Conservation (phyloP, 2,329 filamentous ascomycete genomes). For the Epicoccum nigrum region DNA sequence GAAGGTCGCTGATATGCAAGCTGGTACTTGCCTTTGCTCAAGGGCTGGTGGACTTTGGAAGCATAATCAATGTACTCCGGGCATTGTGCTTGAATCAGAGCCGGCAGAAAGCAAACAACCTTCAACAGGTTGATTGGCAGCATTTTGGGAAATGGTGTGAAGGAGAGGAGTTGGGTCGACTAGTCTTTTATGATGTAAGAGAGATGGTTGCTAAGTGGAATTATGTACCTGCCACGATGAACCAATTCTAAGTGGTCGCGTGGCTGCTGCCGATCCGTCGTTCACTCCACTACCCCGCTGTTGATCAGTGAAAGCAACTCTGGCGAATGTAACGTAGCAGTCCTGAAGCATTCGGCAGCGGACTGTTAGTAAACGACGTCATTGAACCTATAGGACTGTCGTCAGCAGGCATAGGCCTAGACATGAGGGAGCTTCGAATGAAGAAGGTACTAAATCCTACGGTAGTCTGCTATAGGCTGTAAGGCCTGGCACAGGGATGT, state of each 20-base stretch:
- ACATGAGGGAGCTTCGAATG: background rate
- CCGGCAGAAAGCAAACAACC: conserved; percentile 22
- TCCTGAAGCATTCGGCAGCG: conserved; percentile 26
- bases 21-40: conserved; percentile 52
- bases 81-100: conserved; percentile 44
- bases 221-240: too few relatives aligned
- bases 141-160: conserved; percentile 27
- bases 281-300: conserved; percentile 43
- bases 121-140: conserved; percentile 24
- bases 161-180: background rate
- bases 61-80: conserved; percentile 54
- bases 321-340: conserved; percentile 32
- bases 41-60: conserved; percentile 52
- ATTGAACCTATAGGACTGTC: conserved; percentile 17
- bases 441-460: background rate
- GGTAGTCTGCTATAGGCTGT: conserved; percentile 3
- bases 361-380: conserved; percentile 25
- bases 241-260: conserved; percentile 1
- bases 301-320: conserved; percentile 27
- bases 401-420: conserved; percentile 5
- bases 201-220: too few relatives aligned
- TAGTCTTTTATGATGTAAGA: too few relatives aligned
- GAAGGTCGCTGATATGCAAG: conserved; percentile 54
- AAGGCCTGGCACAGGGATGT: background rate
- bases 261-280: conserved; percentile 21